These are phyloP conservation scores for Umbelopsis vinacea DNA, from an alignment of 192 early-diverging fungal species.

Conservation along the genomic window DNA sequence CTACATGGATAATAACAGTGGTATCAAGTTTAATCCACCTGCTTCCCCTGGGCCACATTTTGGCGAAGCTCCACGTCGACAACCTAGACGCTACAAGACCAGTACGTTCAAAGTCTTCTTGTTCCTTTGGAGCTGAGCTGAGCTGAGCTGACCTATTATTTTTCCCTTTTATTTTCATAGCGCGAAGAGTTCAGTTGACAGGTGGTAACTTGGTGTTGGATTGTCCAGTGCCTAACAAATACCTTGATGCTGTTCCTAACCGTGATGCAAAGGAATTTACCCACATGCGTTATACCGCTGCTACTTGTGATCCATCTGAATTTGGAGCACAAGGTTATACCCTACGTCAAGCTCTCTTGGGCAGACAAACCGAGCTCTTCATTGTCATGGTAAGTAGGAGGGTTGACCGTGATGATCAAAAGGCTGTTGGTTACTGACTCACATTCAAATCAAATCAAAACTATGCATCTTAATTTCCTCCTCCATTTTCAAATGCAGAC, in stretches of 20 bases:
- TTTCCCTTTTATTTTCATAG: neutral
- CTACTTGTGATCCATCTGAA: slow-evolving; percentile 85
- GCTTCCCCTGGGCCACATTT: slow-evolving; percentile 28
- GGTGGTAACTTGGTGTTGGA: slow-evolving; percentile 76
- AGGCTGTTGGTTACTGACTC: neutral
- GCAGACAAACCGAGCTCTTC: slow-evolving; percentile 76
- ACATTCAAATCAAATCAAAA: neutral
- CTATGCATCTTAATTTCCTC: neutral
- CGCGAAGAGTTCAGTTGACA: slow-evolving; percentile 61
- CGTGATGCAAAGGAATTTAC: slow-evolving; percentile 82
- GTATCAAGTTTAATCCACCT: neutral
- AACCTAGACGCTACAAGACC: slow-evolving; percentile 53
- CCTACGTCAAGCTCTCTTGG: slow-evolving; percentile 74
- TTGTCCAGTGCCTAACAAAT: slow-evolving; percentile 66
- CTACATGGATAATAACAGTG: neutral
- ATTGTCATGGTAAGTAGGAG: slow-evolving; percentile 60
- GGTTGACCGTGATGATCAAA: neutral
- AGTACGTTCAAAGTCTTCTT: no score
- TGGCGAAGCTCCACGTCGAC: slow-evolving; percentile 47
- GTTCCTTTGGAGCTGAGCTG: no score
- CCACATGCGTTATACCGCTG: slow-evolving; percentile 93
- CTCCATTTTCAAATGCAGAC: neutral
- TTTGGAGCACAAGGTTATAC: slow-evolving; percentile 77
- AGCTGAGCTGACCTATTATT: no score
- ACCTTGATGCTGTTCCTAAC: slow-evolving; percentile 54